Evolutionary conservation across 441 rosid genomes (phyloP).

Genomic region (Arabidopsis lyrata): DNA sequence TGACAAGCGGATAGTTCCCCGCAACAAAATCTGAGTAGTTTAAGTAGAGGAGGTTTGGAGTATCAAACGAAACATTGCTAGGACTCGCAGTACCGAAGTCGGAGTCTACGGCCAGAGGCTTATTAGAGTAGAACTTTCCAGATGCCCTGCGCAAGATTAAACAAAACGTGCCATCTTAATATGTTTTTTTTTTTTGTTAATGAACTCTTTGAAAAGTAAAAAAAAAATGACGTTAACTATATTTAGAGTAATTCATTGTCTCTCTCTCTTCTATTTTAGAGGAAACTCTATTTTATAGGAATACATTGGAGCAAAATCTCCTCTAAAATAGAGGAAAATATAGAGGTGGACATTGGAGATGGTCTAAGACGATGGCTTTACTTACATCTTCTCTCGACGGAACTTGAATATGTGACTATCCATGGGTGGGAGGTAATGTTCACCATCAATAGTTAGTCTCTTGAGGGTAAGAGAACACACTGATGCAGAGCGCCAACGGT

Average conservation of each 20-base stretch:
- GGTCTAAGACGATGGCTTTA: neutral
- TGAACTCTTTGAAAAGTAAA: no score
- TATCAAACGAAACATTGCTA: neutral
- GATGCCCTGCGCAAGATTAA: neutral
- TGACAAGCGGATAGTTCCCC: neutral
- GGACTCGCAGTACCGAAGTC: neutral
- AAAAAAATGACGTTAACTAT: neutral
- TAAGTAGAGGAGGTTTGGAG: slow-evolving; percentile 14
- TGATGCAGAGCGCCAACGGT: neutral
- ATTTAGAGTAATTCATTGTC: no score
- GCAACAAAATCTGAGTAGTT: slow-evolving; percentile 17
- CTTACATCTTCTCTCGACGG: neutral
- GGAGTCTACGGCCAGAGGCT: neutral
- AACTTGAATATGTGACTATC: no score
- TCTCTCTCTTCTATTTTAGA: no score
- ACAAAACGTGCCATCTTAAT: no score
- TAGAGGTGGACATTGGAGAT: no score
- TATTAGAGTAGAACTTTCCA: fast-evolving
- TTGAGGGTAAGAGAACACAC: slow-evolving; percentile 4
- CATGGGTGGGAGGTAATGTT: neutral
- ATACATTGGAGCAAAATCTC: no score
- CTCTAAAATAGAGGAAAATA: no score
- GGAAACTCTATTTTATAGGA: no score
- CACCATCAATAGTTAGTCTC: slow-evolving; percentile 11
- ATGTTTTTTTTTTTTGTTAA: no score